Evolutionary conservation across 257 asterid species (phyloP).

Genomic region (Pogostemon cablin): DNA sequence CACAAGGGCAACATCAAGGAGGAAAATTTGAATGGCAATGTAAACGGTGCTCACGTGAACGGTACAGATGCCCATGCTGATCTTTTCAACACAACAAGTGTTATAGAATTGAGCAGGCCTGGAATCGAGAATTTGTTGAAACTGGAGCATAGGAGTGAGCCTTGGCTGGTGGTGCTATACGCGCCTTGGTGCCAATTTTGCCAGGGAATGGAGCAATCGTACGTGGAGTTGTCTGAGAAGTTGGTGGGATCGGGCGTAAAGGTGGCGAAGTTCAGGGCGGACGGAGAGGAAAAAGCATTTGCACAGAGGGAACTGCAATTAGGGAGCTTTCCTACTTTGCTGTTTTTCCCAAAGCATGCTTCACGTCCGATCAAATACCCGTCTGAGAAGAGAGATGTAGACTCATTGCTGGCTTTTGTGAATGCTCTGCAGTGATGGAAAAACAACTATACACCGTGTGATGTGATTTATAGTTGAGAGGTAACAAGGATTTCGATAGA

Average conservation of each 20-base stretch:
- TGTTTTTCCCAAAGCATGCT: conserved; percentile 73
- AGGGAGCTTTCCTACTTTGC: conserved; percentile 80
- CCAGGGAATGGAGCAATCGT: conserved; percentile 86
- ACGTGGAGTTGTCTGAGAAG: conserved; percentile 64
- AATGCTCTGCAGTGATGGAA: conserved; percentile 57
- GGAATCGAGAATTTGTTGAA: conserved; percentile 76
- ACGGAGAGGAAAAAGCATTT: conserved; percentile 78
- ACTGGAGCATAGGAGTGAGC: conserved; percentile 65
- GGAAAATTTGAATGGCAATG: conserved; percentile 46
- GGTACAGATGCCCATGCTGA: conserved; percentile 47
- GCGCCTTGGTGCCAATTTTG: conserved; percentile 95
- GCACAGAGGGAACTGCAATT: conserved; percentile 67
- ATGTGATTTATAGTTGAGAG: background rate
- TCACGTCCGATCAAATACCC: conserved; percentile 69
- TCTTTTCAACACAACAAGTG: conserved; percentile 47
- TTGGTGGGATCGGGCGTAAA: conserved; percentile 68
- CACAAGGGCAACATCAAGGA: conserved; percentile 88
- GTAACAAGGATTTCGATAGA: background rate
- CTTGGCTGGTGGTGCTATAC: conserved; percentile 79
- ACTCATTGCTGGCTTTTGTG: conserved; percentile 75
- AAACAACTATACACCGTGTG: no score
- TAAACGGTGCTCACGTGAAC: conserved; percentile 43
- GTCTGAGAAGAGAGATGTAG: conserved; percentile 80
- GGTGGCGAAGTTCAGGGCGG: conserved; percentile 83
- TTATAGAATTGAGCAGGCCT: conserved; percentile 64